phyloP scores from a whole-genome alignment of 371 early-diverging fungal genomes.

The Umbelopsis sp. region DNA sequence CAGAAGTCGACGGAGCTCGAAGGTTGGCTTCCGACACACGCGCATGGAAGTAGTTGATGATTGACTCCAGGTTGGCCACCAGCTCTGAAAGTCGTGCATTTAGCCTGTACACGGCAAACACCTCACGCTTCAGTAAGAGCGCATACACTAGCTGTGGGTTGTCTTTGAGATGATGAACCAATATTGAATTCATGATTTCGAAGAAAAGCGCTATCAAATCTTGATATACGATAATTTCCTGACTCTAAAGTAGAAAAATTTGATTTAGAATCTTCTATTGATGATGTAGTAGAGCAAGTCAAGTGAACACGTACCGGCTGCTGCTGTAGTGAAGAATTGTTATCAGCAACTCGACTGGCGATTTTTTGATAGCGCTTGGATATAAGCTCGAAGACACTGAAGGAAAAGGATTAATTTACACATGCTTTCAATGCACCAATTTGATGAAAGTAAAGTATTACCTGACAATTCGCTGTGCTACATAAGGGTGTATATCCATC shows the following conservation, averaged over 20 bases:
- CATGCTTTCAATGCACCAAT: too few relatives aligned
- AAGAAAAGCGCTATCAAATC: slow-evolving; percentile 70
- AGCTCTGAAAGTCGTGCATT: slow-evolving; percentile 60
- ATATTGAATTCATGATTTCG: slow-evolving; percentile 71
- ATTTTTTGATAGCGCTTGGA: slow-evolving; percentile 69
- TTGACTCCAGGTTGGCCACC: slow-evolving; percentile 67
- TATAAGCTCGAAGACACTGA: slow-evolving; percentile 69
- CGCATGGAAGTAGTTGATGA: slow-evolving; percentile 65
- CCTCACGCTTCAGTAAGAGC: slow-evolving; percentile 68
- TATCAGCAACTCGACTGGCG: slow-evolving; percentile 28
- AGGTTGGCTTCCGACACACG: slow-evolving; percentile 69
- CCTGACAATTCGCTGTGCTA: slow-evolving; percentile 75
- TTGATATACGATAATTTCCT: slow-evolving; percentile 62
- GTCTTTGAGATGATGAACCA: slow-evolving; percentile 64
- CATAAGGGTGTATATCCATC: slow-evolving; percentile 69
- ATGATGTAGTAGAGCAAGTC: not conserved
- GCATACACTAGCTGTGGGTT: slow-evolving; percentile 80
- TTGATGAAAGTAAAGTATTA: slow-evolving; percentile 23
- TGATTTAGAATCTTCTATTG: not conserved
- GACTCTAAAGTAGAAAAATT: slow-evolving; percentile 20
- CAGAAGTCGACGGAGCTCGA: slow-evolving; percentile 67
- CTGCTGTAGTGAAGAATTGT: not conserved
- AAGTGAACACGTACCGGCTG: not conserved
- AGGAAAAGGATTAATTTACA: not conserved
- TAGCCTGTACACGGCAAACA: slow-evolving; percentile 60